These are phyloP conservation scores for Kluyveromyces aestuarii DNA, from an alignment of 805 yeast genomes.

Conservation along the genomic window DNA sequence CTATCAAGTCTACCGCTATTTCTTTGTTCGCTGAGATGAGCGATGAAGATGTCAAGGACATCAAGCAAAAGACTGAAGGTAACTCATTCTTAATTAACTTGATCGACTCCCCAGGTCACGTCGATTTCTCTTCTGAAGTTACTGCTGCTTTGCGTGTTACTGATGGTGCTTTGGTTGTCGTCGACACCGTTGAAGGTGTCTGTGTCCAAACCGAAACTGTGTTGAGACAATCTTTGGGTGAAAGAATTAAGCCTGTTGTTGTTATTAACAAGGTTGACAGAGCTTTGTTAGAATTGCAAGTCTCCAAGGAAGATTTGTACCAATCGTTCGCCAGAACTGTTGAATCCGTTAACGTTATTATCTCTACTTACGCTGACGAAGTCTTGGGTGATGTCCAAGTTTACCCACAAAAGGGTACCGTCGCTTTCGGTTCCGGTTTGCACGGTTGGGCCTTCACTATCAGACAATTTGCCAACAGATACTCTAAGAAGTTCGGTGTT, in stretches of 20 bases:
- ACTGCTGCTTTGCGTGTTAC: slow-evolving; percentile 99
- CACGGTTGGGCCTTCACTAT: slow-evolving; percentile 99
- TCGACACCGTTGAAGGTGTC: slow-evolving; percentile 99
- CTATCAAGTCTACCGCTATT: slow-evolving; percentile 98
- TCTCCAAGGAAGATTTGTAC: slow-evolving; percentile 97
- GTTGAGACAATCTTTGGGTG: slow-evolving; percentile 97
- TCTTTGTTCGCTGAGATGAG: slow-evolving; percentile 84
- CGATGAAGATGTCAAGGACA: slow-evolving; percentile 74
- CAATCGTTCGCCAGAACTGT: slow-evolving; percentile 98
- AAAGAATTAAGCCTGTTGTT: slow-evolving; percentile 98
- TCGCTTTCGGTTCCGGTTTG: slow-evolving; percentile 99
- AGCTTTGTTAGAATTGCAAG: slow-evolving; percentile 97
- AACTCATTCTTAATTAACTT: slow-evolving; percentile 93
- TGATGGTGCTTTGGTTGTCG: slow-evolving; percentile 99
- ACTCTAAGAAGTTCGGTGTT: slow-evolving; percentile 99
- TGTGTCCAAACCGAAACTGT: slow-evolving; percentile 99
- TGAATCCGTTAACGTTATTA: slow-evolving; percentile 98
- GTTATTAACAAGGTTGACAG: slow-evolving; percentile 99
- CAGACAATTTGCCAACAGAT: slow-evolving; percentile 96
- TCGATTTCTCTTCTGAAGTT: slow-evolving; percentile 99
- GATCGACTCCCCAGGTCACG: slow-evolving; percentile 99
- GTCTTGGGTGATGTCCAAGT: slow-evolving; percentile 94
- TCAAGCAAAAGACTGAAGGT: slow-evolving; percentile 82
- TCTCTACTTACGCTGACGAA: slow-evolving; percentile 88
- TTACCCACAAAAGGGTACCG: slow-evolving; percentile 98